Evolutionary conservation across 768 basidiomycete species (phyloP).

Genomic region (Paxillus involutus): DNA sequence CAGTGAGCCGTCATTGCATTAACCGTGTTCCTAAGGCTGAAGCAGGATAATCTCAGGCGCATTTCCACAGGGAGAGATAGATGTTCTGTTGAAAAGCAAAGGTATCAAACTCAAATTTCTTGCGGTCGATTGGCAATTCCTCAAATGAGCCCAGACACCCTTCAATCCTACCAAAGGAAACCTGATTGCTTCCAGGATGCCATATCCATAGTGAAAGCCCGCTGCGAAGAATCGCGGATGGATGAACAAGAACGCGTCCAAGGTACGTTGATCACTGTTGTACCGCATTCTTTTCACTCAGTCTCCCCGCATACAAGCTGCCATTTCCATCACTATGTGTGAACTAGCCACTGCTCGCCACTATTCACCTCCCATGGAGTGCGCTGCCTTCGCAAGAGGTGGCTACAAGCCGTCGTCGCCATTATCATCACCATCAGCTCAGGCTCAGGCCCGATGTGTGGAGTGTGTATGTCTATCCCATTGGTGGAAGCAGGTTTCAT

Average conservation of each 20-base stretch:
- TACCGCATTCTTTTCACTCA: background rate
- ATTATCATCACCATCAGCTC: constrained; percentile 3
- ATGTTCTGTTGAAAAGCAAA: constrained; percentile 14
- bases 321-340: constrained; percentile 77
- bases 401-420: background rate
- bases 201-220: constrained; percentile 44
- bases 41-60: constrained; percentile 7
- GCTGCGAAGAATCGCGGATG: constrained; percentile 58
- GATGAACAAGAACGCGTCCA: constrained; percentile 60
- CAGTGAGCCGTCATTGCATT: constrained; percentile 16
- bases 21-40: background rate
- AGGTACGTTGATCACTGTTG: constrained; percentile 36
- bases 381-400: constrained; percentile 28
- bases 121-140: background rate
- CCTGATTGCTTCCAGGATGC: constrained; percentile 67
- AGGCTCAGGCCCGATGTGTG: constrained; percentile 48
- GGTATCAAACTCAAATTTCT: constrained; percentile 5
- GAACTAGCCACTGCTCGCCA: constrained; percentile 75
- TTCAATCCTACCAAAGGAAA: constrained; percentile 43
- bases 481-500: constrained; percentile 5
- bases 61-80: constrained; percentile 18
- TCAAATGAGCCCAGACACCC: constrained; percentile 33
- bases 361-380: constrained; percentile 68
- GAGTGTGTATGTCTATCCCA: constrained; percentile 37
- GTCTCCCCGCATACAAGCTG: constrained; percentile 46